Conservation (phyloP, 148 eudicot genomes). For the Pharnaceum exiguum region DNA sequence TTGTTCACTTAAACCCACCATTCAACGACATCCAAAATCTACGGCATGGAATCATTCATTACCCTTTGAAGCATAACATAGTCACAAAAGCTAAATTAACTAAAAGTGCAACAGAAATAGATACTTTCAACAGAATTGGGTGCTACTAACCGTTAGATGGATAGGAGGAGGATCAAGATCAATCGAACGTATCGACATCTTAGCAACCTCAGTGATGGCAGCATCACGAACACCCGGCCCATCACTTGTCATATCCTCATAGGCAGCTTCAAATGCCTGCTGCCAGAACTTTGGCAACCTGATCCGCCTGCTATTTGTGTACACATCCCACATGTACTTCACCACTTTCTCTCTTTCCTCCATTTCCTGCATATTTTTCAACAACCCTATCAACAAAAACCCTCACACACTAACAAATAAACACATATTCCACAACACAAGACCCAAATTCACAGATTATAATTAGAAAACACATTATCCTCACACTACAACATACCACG, state of each 20-base stretch:
- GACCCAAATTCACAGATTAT: slow-evolving; percentile 22
- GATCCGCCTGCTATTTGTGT: slow-evolving; percentile 51
- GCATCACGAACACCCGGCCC: slow-evolving; percentile 47
- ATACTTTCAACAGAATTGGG: background rate
- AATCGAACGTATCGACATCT: slow-evolving; percentile 66
- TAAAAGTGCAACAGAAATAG: background rate
- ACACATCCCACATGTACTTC: slow-evolving; percentile 92
- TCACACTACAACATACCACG: too few relatives aligned
- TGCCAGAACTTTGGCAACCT: slow-evolving; percentile 80
- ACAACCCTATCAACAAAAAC: background rate
- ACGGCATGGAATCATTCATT: too few relatives aligned
- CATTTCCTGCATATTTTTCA: slow-evolving; percentile 48
- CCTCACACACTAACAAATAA: background rate
- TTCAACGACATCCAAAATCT: too few relatives aligned
- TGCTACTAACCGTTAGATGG: slow-evolving; percentile 45
- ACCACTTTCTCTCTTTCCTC: slow-evolving; percentile 92
- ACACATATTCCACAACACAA: background rate
- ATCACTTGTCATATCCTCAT: slow-evolving; percentile 77
- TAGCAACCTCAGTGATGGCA: slow-evolving; percentile 79
- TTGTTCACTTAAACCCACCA: too few relatives aligned
- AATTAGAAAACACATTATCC: too few relatives aligned
- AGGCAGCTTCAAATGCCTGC: slow-evolving; percentile 89
- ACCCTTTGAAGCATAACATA: background rate
- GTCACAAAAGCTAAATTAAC: slow-evolving; percentile 7
- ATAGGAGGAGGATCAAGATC: slow-evolving; percentile 52